Base-by-base conservation (phyloP, 1,284 basidiomycete species). In the Pyrrhoderma lamaoense region DNA sequence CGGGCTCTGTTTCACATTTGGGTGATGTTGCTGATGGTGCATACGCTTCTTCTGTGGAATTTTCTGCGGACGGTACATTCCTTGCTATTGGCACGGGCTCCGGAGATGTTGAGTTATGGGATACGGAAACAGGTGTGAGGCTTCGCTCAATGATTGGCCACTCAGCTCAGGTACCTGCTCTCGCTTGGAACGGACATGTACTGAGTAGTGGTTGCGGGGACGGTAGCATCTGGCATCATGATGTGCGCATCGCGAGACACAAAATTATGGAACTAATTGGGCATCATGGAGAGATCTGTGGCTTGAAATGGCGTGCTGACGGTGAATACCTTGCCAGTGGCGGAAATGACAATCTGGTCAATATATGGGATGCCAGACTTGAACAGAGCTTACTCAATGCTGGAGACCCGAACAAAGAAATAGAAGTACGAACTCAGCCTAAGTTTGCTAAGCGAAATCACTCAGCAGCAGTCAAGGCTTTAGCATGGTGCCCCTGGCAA, bases 401-500 rank as follows among this genome's bases (percentile, higher is more conserved):
- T 5, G 66, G 65, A 2, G 63, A 64, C 44, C 34, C 21, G 8
- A 50, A 46, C 18, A 82, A 83, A 0, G 82, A 86, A 60, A 77
- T 82, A 3, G 75, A 76, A 9, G 71, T 80, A 1, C 71, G 84
- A 40, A 79, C 84, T 4, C 74, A 77, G 52, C 84, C 89, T 2
- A 85, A 90, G 62, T 91, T 90, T 91, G 92, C 89, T 42, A 96
- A 95, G 69, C 76, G 89, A 42, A 95, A 93, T 65, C 93, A 97
- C 67, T 91, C 88, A 0, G 93, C 93, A 0, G 93, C 93, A 0
- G 93, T 96, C 59, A 97, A 97, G 77, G 90, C 82, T 55, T 72
- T 99, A 42, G 91, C 93, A 0, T 99, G 96, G 93, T 97, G 92
- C 59, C 93, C 95, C 0, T 98, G 95, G 93, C 91, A 95, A 70